Percentiles rank a stretch among this genome's conserved stretches.
phyloP scores from a whole-genome alignment of 2,329 filamentous ascomycete genomes.

The Sclerotinia nivalis region DNA sequence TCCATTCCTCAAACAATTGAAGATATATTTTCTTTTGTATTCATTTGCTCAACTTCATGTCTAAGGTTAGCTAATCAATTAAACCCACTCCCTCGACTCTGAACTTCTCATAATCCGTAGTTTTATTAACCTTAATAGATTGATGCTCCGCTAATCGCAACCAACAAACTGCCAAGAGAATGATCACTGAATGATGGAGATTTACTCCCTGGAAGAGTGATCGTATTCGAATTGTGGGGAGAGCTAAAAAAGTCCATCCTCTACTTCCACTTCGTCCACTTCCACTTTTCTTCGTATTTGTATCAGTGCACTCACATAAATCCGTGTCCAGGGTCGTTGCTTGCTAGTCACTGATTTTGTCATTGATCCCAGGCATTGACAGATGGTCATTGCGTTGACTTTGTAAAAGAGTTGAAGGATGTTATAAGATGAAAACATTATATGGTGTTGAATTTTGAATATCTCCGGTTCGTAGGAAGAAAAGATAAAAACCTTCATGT shows the following conservation, averaged over 20 bases:
- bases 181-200: background rate
- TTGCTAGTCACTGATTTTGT: background rate
- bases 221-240: background rate
- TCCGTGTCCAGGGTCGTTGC: background rate
- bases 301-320: background rate
- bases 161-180: background rate
- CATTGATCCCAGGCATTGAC: background rate
- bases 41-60: no score
- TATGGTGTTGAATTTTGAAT: background rate
- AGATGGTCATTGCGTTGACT: background rate
- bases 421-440: background rate
- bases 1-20: background rate
- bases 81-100: background rate
- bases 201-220: background rate
- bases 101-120: no score
- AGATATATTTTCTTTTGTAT: background rate
- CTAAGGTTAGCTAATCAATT: no score
- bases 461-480: background rate
- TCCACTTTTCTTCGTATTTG: conserved; percentile 5
- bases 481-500: background rate
- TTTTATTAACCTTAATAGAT: background rate
- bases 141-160: background rate
- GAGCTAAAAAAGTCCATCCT: background rate
- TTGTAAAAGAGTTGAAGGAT: background rate
- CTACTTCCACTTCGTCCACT: background rate